Base-by-base conservation (phyloP, 768 basidiomycete genomes). In the Amyloporia xantha region DNA sequence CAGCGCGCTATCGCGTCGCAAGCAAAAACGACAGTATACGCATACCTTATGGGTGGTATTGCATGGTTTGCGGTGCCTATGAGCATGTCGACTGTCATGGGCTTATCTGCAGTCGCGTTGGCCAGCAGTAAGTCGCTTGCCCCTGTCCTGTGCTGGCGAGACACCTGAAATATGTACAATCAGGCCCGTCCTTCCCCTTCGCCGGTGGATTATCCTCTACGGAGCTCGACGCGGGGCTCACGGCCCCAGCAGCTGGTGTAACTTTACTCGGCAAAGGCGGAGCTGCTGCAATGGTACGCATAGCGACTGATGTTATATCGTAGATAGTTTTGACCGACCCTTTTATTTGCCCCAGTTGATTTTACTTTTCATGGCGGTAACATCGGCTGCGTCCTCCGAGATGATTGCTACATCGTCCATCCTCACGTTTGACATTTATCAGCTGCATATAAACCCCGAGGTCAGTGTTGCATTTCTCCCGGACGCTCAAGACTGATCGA, bases 11-110 rank as follows among this genome's bases (percentile, higher is more conserved):
- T 67, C 38, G 64, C 68, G 1, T 57, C 53, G 26, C 44, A 61
- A 17, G 59, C 67, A 5, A 50, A 57, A 25, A 62, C 56, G 13
- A 55, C 65, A 6, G 62, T 63, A 9, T 54, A 56, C 26, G 67
- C 60, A 10, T 67, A 66, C 51, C 49, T 68, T 38, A 51, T 68
- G 6, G 68, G 66, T 17, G 67, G 66, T 7, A 42, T 71, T 17
- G 60, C 65, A 9, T 69, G 63, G 61, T 62, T 66, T 21, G 59
- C 63, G 12, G 61, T 68, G 17, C 69, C 69, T 9, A 68, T 63
- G 54, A 58, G 59, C 10, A 65, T 69, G 47, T 66, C 63, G n/a
- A 68, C 67, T 0, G 59, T 61, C 6, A 59, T 65, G 50, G 68
- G 67, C 35, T 57, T 69, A 4, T 54, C 52, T 4, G 58, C 54